A percentile compares a stretch with the other conserved stretches of the same genome.
Evolutionary conservation across 2,329 filamentous ascomycete genomes (phyloP).

Genomic region (Nemania bipapillata): DNA sequence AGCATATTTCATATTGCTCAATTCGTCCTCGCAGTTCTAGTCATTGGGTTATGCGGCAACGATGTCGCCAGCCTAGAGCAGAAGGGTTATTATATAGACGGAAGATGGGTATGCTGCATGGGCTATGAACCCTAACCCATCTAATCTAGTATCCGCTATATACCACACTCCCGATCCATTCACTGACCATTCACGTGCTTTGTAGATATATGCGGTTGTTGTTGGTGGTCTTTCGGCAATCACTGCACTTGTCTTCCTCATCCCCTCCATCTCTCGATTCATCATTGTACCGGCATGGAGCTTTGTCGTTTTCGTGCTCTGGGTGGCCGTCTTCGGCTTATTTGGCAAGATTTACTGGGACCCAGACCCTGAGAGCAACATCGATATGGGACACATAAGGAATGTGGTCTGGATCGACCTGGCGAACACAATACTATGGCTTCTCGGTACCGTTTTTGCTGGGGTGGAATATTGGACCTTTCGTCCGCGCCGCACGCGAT

Average conservation of each 20-base stretch:
- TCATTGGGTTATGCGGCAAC: conserved; percentile 80
- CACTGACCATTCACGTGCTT: conserved; percentile 10
- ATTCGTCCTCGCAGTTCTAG: conserved; percentile 78
- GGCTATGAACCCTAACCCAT: neutral
- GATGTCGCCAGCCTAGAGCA: conserved; percentile 70
- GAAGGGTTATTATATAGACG: conserved; percentile 63
- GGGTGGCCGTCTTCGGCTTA: conserved; percentile 83
- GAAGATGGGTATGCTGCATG: conserved; percentile 77
- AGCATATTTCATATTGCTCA: conserved; percentile 76
- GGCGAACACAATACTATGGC: conserved; percentile 79
- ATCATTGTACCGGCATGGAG: conserved; percentile 74
- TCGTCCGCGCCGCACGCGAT: conserved; percentile 63
- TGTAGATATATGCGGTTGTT: conserved; percentile 75
- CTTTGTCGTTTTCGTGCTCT: conserved; percentile 77
- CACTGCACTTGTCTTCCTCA: conserved; percentile 72
- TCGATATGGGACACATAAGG: conserved; percentile 79
- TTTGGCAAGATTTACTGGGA: conserved; percentile 84
- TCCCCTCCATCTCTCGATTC: conserved; percentile 69
- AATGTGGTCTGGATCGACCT: conserved; percentile 87
- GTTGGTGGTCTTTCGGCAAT: conserved; percentile 73
- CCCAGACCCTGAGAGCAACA: conserved; percentile 71
- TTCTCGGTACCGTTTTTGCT: conserved; percentile 68
- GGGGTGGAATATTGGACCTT: conserved; percentile 69
- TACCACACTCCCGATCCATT: no score
- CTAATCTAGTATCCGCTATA: no score